Conservation (phyloP, 768 basidiomycete genomes). For the Trametes maxima region DNA sequence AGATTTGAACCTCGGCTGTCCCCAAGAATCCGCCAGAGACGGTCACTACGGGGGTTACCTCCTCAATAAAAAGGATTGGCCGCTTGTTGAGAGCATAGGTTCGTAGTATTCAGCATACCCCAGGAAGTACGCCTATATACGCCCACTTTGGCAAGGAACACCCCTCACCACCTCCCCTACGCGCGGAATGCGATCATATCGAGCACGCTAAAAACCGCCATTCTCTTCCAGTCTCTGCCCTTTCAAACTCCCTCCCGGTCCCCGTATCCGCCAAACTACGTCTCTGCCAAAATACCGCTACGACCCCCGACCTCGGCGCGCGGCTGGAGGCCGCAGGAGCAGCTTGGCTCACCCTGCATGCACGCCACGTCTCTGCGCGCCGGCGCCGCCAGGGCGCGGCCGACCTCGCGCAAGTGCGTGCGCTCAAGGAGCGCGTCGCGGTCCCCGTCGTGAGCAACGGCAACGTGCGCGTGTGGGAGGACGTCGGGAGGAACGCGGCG, state of each 20-base stretch:
- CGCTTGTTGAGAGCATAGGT: conserved; percentile 67
- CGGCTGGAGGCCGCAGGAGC: conserved; percentile 66
- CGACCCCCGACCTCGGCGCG: conserved; percentile 58
- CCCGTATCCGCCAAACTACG: conserved; percentile 66
- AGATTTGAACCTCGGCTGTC: conserved; percentile 86
- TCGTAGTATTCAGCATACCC: conserved; percentile 19
- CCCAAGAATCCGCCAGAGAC: conserved; percentile 66
- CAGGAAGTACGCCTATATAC: neutral
- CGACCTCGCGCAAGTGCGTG: conserved; percentile 60
- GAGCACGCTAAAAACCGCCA: neutral
- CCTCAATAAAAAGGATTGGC: conserved; percentile 74
- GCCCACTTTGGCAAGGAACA: neutral
- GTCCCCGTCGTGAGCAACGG: conserved; percentile 79
- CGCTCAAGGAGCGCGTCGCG: conserved; percentile 50
- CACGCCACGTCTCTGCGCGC: conserved; percentile 69
- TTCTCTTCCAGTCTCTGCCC: conserved; percentile 54
- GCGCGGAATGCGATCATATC: neutral
- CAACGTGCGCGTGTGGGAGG: conserved; percentile 64
- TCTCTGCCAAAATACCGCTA: conserved; percentile 42
- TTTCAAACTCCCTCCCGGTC: conserved; percentile 62
- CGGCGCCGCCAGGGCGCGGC: conserved; percentile 74
- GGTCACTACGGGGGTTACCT: conserved; percentile 77
- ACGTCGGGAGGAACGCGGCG: conserved; percentile 55
- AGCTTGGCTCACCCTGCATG: conserved; percentile 74
- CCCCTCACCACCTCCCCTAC: neutral